These are phyloP conservation scores for Macrophomina phaseolina DNA, from an alignment of 2,329 filamentous ascomycete species.

Conservation along the genomic window DNA sequence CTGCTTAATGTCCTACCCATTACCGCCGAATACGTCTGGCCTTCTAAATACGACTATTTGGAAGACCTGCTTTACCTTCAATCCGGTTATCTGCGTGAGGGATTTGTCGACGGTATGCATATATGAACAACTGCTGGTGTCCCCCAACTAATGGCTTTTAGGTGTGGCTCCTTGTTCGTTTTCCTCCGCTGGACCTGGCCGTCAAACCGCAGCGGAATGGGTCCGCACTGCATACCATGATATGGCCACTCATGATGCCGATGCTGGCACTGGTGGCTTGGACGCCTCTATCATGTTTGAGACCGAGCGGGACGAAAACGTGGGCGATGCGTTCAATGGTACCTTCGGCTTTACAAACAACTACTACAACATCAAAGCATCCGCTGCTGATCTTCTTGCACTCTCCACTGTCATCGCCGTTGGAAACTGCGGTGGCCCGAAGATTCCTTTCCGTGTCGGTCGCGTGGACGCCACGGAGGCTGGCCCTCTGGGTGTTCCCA, in stretches of 20 bases:
- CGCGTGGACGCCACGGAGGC: slow-evolving; percentile 23
- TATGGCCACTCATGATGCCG: slow-evolving; percentile 15
- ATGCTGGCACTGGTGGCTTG: slow-evolving; percentile 13
- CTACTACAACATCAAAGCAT: slow-evolving; percentile 14
- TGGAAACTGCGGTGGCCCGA: background rate
- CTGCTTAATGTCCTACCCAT: slow-evolving; percentile 1
- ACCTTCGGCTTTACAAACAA: slow-evolving; percentile 14
- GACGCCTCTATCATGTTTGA: slow-evolving; percentile 26
- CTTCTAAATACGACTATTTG: slow-evolving; percentile 17
- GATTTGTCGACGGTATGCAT: slow-evolving; percentile 14
- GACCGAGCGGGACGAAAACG: slow-evolving; percentile 20
- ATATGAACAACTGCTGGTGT: background rate
- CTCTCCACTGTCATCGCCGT: slow-evolving; percentile 11
- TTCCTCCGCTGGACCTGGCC: slow-evolving; percentile 1
- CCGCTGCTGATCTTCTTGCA: slow-evolving; percentile 13
- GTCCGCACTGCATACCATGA: slow-evolving; percentile 25
- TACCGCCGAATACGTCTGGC: slow-evolving; percentile 23
- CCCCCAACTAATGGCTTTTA: background rate
- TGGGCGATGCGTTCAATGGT: slow-evolving; percentile 20
- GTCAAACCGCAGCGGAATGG: slow-evolving; percentile 22
- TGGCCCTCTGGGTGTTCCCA: slow-evolving; percentile 5
- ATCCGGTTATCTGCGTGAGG: slow-evolving; percentile 7
- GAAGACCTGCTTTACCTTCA: slow-evolving; percentile 22
- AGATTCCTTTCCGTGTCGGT: slow-evolving; percentile 12
- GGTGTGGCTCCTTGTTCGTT: slow-evolving; percentile 7